Evolutionary conservation across 225 moss, liverwort and hornwort genomes (phyloP), one percentile per base, ranked within the genome.

Genomic region (Marchantia paleacea): DNA sequence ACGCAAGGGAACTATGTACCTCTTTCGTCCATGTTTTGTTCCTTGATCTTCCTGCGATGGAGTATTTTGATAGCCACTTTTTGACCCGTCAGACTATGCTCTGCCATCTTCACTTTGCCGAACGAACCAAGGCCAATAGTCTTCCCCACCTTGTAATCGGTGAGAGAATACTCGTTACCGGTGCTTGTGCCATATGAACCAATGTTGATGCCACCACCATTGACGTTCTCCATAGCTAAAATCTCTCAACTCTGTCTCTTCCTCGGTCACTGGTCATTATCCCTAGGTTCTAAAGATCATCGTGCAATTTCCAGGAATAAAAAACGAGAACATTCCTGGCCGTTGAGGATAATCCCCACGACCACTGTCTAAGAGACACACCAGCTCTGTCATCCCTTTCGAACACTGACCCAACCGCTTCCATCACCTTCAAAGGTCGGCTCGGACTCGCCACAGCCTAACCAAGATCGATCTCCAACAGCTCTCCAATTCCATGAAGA

Each of bases 1-100:
- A 39, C 39, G 39, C 72, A 16, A 13, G 7, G 4, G 8, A 47
- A 61, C 31, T 22, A 52, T 51, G 64, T 79, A 79, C 79, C 79
- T 79, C 71, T 69, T 71, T 79, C 69, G 18, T 79, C 79, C 79
- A 79, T 79, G 55, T 57, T 66, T 48, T 55, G 55, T 39, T 69
- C 79, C 48, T 48, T 69, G 55, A 79, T 79, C 71, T 58, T 79
- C 69, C 53, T 57, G 54, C 79, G 79, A 7, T 79, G 69, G 14
- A 79, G 69, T 70, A 79, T 79, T 79, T 79, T 79, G 29, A 79
- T 79, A 16, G 79, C 79, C 19, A 79, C 79, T 47, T 79, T 79
- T 15, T 69, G 79, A 57, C 79, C 69, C 16, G 79, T 79, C 28
- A 79, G 69, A 79, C n/a, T 12, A 71, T 79, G 79, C 70, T 79